Conservation (phyloP, 2,329 filamentous ascomycete genomes). For the Colletotrichum tofieldiae region DNA sequence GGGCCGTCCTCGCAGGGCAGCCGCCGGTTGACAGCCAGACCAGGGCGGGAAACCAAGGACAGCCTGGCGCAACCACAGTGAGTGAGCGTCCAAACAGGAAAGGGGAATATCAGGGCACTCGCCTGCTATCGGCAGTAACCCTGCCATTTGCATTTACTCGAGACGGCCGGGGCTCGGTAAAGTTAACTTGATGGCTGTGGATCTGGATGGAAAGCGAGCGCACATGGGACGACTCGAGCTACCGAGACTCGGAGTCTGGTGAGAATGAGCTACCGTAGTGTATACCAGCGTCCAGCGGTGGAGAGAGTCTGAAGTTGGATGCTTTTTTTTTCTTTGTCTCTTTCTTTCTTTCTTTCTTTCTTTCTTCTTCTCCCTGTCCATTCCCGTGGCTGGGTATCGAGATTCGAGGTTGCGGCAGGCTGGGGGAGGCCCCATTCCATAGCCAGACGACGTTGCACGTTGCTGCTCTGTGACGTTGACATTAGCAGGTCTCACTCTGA, state of each 20-base stretch:
- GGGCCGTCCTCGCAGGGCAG: background rate
- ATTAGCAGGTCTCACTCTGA: background rate
- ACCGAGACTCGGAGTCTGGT: background rate
- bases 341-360: too few species aligned
- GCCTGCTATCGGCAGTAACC: slow-evolving; percentile 20
- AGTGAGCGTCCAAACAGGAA: background rate
- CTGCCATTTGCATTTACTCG: slow-evolving; percentile 28
- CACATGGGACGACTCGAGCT: slow-evolving; percentile 5
- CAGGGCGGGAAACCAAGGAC: background rate
- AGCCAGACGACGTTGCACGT: background rate
- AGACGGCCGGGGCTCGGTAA: slow-evolving; percentile 23
- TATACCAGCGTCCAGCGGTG: background rate
- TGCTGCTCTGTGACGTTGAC: background rate
- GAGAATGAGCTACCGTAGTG: background rate
- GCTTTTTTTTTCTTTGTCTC: background rate
- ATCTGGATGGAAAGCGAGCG: slow-evolving; percentile 3
- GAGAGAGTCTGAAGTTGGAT: background rate
- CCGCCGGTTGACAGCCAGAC: background rate
- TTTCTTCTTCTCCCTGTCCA: background rate
- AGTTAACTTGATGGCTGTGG: slow-evolving; percentile 21
- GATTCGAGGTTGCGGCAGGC: background rate
- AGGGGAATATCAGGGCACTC: slow-evolving; percentile 1
- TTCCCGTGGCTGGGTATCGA: background rate
- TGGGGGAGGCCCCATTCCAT: background rate
- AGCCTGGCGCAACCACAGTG: background rate